Base-by-base conservation (phyloP, 176 grass and related monocot species). In the Phoenix dactylifera region DNA sequence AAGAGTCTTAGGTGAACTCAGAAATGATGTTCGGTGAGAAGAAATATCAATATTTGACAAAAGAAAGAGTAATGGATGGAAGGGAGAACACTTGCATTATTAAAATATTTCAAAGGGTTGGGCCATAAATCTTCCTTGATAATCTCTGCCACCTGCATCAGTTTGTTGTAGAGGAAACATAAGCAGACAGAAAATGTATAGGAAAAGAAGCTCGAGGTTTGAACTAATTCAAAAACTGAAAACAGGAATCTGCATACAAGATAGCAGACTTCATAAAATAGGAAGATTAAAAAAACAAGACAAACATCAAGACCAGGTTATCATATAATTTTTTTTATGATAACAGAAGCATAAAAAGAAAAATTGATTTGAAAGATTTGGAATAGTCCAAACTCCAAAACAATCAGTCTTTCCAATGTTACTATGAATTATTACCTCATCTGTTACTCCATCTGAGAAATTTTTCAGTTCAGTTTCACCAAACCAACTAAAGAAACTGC, bases 81-180 rank as follows among this genome's bases (percentile, higher is more conserved):
- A 24, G 18, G 39, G 35, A 28, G 16, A 18, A 72, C 58, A 71
- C 79, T 25, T 24, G 76, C 79, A 59, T 95, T 90, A 65, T 95
- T 95, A 52, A 95, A 95, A 59, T 72, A 87, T 68, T 87, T 95
- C 72, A 87, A 69, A 70, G 91, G 91, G 76, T 95, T 95, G 67
- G 83, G 83, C 91, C 91, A 95, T 54, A 95, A 53, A 54, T 95
- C 91, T 83, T 95, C 91, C 65, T 82, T 95, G 68, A 95, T 90
- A 32, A 90, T 55, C 52, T 95, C 91, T 15, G 80, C 72, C 29
- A 82, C 64, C 79, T 82, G 69, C 54, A 76, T 15, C 22, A 4
- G 52, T 25, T 35, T 6, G 7, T 61, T 30, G 69, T 17, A 44
- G 35, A 54, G 59, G 35, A 44, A 12, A 44, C 35, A 44, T 44